phyloP scores from a whole-genome alignment of 2,329 filamentous ascomycete species.

The Talaromyces sp. region DNA sequence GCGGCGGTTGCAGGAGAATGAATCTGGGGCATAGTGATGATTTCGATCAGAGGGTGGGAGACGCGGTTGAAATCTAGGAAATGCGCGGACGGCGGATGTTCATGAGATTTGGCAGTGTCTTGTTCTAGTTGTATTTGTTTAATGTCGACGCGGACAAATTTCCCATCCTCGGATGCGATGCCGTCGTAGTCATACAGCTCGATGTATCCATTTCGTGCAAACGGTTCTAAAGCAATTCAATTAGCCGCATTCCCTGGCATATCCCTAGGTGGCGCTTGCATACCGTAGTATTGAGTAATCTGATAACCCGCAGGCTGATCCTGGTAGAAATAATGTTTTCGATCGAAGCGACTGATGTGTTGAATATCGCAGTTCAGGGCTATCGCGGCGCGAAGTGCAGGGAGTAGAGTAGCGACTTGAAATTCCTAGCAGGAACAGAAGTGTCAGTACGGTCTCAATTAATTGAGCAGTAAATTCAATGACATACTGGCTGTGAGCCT shows the following conservation, averaged over 20 bases:
- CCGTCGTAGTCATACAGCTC: slow-evolving; percentile 71
- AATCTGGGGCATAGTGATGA: slow-evolving; percentile 87
- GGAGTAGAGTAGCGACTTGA: slow-evolving; percentile 76
- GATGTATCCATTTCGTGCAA: slow-evolving; percentile 68
- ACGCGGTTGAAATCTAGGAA: slow-evolving; percentile 93
- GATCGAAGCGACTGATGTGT: slow-evolving; percentile 76
- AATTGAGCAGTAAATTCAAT: background rate
- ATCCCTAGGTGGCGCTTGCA: background rate
- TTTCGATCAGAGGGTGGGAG: slow-evolving; percentile 86
- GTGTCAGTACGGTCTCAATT: background rate
- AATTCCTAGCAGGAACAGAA: slow-evolving; percentile 51
- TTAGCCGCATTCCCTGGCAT: background rate
- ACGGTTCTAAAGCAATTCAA: slow-evolving; percentile 47
- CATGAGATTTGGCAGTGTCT: slow-evolving; percentile 91
- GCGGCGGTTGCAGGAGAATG: slow-evolving; percentile 84
- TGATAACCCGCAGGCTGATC: slow-evolving; percentile 96
- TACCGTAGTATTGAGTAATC: slow-evolving; percentile 89
- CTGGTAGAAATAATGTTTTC: slow-evolving; percentile 99
- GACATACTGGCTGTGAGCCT: slow-evolving; percentile 70
- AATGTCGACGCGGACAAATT: slow-evolving; percentile 71
- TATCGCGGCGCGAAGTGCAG: slow-evolving; percentile 84
- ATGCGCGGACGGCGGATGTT: slow-evolving; percentile 68
- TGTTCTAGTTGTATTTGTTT: slow-evolving; percentile 97
- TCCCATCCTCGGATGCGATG: slow-evolving; percentile 69
- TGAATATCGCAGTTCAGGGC: slow-evolving; percentile 79